Conservation (phyloP, 495 filamentous ascomycete genomes). For the Lineolata rhizophorae region DNA sequence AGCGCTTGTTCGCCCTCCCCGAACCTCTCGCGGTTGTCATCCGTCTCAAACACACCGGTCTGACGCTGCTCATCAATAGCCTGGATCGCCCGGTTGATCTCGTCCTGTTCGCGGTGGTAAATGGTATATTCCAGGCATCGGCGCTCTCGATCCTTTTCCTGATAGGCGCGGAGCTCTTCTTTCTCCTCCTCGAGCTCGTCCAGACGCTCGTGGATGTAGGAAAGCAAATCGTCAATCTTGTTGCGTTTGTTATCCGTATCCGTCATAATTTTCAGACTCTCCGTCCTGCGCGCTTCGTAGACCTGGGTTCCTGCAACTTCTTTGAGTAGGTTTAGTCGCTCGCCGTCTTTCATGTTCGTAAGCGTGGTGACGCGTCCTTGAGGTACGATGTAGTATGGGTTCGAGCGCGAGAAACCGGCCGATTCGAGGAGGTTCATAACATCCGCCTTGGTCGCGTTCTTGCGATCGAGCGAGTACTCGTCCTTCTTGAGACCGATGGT, state of each 20-base stretch:
- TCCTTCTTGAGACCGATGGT: constrained; percentile 97
- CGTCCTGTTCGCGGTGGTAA: constrained; percentile 68
- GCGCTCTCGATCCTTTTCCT: constrained; percentile 86
- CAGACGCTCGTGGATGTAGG: constrained; percentile 77
- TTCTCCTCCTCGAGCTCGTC: constrained; percentile 90
- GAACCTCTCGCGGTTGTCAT: constrained; percentile 58
- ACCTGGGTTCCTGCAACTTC: constrained; percentile 95
- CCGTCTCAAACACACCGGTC: constrained; percentile 59
- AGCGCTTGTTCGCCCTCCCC: constrained; percentile 65
- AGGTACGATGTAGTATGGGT: constrained; percentile 97
- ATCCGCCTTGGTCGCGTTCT: constrained; percentile 85
- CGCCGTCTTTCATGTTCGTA: constrained; percentile 95
- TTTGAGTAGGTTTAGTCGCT: constrained; percentile 73
- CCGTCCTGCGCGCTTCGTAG: constrained; percentile 74
- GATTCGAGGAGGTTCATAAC: constrained; percentile 92
- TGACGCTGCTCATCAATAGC: constrained; percentile 65
- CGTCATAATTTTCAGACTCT: constrained; percentile 89
- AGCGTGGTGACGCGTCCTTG: constrained; percentile 89
- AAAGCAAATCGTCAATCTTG: constrained; percentile 83
- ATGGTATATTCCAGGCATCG: constrained; percentile 88
- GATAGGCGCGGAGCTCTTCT: constrained; percentile 75
- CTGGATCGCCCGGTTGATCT: constrained; percentile 52
- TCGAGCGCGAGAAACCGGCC: constrained; percentile 88
- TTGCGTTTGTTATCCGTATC: constrained; percentile 84
- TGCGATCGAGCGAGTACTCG: constrained; percentile 89